These are phyloP conservation scores for Trichoderma sp. DNA, from an alignment of 2,329 filamentous ascomycete species.

Conservation along the genomic window DNA sequence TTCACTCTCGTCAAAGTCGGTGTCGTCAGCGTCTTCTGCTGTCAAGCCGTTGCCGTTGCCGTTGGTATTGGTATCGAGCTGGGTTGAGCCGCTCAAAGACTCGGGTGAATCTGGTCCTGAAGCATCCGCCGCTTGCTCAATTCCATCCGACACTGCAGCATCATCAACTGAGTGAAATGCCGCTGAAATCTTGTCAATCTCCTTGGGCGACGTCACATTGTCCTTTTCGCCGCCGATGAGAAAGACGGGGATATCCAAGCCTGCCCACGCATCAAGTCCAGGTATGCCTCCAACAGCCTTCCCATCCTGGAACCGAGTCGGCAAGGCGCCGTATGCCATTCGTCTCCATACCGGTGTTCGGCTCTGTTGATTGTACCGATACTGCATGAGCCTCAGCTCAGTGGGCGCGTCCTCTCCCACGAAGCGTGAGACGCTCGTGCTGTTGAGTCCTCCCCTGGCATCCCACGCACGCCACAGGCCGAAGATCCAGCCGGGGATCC, in stretches of 20 bases:
- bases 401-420: constrained; percentile 66
- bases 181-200: constrained; percentile 66
- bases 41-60: constrained; percentile 23
- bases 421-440: constrained; percentile 77
- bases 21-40: constrained; percentile 33
- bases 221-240: constrained; percentile 79
- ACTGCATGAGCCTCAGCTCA: constrained; percentile 67
- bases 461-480: constrained; percentile 78
- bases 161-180: constrained; percentile 34
- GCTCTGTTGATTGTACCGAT: constrained; percentile 80
- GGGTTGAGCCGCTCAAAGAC: constrained; percentile 44
- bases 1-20: neutral
- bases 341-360: constrained; percentile 79
- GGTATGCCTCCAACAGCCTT: constrained; percentile 65
- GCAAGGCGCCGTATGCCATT: constrained; percentile 73
- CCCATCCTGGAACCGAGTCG: constrained; percentile 53
- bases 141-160: constrained; percentile 25
- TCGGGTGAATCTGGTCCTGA: constrained; percentile 50
- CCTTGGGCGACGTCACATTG: constrained; percentile 68
- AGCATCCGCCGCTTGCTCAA: constrained; percentile 32
- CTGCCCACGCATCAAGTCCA: constrained; percentile 69
- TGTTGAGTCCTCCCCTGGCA: constrained; percentile 73
- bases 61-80: constrained; percentile 28
- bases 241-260: constrained; percentile 71
- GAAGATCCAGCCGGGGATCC: constrained; percentile 72